phyloP scores from a whole-genome alignment of 2,329 filamentous ascomycete genomes.

The Tolypocladium ophioglossoides region DNA sequence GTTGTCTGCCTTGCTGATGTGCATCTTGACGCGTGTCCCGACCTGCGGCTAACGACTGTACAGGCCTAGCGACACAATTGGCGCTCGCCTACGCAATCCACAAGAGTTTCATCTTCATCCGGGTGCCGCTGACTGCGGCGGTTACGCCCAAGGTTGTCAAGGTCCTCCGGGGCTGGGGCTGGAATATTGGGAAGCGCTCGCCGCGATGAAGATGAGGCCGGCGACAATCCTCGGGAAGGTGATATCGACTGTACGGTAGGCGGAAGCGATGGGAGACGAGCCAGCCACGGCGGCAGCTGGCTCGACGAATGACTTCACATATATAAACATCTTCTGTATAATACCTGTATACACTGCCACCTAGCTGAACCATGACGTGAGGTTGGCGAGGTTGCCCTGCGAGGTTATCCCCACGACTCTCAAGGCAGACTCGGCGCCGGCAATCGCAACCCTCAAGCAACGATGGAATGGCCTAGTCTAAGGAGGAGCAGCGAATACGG shows the following conservation, averaged over 20 bases:
- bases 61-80: constrained; percentile 67
- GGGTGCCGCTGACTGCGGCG: constrained; percentile 86
- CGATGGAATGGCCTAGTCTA: too few species aligned
- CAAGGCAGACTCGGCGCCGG: too few species aligned
- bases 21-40: not conserved
- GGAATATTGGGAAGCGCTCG: constrained; percentile 75
- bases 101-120: constrained; percentile 93
- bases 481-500: too few species aligned
- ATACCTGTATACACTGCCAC: not conserved
- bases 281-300: not conserved
- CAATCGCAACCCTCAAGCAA: too few species aligned
- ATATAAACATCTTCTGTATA: not conserved
- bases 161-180: constrained; percentile 77
- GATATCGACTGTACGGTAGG: constrained; percentile 1
- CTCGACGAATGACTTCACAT: not conserved
- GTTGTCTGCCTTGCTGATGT: not conserved
- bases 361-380: not conserved
- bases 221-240: not conserved
- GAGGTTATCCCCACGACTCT: not conserved
- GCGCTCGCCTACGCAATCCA: constrained; percentile 93
- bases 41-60: constrained; percentile 11
- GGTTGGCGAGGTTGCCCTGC: not conserved
- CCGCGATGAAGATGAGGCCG: constrained; percentile 4
- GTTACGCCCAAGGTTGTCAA: constrained; percentile 93
- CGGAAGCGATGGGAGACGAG: not conserved